These are phyloP conservation scores for Syzygium grande DNA, from an alignment of 345 rosid genomes.

Conservation along the genomic window DNA sequence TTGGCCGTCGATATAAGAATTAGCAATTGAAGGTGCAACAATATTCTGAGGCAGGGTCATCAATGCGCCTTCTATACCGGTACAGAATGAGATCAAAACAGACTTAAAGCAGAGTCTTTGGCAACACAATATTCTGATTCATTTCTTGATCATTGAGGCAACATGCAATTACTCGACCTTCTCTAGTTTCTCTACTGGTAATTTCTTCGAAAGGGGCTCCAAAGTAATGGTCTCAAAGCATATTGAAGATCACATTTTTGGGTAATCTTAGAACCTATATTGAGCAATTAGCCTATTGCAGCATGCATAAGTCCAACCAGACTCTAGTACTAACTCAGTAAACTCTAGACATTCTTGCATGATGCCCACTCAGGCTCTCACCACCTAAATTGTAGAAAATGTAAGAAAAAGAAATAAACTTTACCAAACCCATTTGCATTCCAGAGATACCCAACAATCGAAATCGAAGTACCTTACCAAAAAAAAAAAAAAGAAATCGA, in stretches of 20 bases:
- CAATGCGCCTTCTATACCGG: neutral
- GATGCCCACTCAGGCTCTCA: neutral
- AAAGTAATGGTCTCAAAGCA: neutral
- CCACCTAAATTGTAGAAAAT: neutral
- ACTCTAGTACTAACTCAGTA: neutral
- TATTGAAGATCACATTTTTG: neutral
- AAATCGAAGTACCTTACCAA: too few species aligned
- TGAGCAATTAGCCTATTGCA: neutral
- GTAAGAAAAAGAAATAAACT: neutral
- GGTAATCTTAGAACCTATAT: neutral
- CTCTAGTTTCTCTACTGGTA: neutral
- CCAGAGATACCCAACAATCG: neutral
- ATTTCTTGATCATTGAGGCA: neutral
- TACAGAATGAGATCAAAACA: neutral
- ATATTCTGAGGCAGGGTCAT: neutral
- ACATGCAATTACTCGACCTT: neutral
- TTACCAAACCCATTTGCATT: neutral
- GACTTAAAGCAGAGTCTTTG: neutral
- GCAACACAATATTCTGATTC: neutral
- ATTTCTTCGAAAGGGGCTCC: neutral
- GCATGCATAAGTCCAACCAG: neutral
- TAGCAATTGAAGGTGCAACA: neutral
- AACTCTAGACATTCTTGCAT: neutral
- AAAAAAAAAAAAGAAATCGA: too few species aligned
- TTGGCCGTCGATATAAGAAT: neutral